A percentile compares a stretch with the other conserved stretches of the same genome.
Conservation (phyloP, 805 yeast genomes). For the Yamadazyma laniorum region DNA sequence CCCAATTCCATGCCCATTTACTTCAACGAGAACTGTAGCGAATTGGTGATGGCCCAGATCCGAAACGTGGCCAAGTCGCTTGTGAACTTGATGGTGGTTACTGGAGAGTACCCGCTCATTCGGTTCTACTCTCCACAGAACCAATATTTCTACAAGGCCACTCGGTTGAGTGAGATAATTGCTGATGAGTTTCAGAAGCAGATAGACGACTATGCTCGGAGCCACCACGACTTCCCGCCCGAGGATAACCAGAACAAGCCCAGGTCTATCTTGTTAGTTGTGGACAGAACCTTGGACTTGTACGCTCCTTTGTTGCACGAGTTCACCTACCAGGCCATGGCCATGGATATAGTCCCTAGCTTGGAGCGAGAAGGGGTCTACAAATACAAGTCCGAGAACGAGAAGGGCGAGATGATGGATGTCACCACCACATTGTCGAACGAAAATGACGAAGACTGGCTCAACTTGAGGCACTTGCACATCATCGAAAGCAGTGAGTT, state of each 20-base stretch:
- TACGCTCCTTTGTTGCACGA: constrained; percentile 86
- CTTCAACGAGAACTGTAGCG: constrained; percentile 63
- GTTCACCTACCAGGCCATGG: constrained; percentile 88
- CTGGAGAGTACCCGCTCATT: constrained; percentile 87
- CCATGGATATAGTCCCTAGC: constrained; percentile 63
- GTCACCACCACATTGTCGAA: constrained; percentile 45
- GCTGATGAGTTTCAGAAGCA: constrained; percentile 70
- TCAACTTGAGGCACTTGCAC: constrained; percentile 66
- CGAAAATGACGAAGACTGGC: constrained; percentile 74
- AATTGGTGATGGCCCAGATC: constrained; percentile 58
- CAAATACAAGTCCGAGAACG: constrained; percentile 56
- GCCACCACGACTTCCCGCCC: constrained; percentile 62
- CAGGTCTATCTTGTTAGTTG: constrained; percentile 68
- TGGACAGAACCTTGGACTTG: constrained; percentile 82
- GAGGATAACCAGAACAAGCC: constrained; percentile 53
- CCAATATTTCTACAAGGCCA: constrained; percentile 48
- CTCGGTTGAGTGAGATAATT: constrained; percentile 62
- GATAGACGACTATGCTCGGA: constrained; percentile 73
- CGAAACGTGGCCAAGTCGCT: constrained; percentile 60
- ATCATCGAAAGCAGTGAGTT: constrained; percentile 70
- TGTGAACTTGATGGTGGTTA: constrained; percentile 67
- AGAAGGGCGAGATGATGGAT: constrained; percentile 35
- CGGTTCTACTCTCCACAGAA: constrained; percentile 62
- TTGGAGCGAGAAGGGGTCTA: constrained; percentile 45
- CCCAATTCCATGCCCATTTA: constrained; percentile 67